These are phyloP conservation scores for Umbilicus rupestris DNA, from an alignment of 164 flowering plant species.

Conservation along the genomic window DNA sequence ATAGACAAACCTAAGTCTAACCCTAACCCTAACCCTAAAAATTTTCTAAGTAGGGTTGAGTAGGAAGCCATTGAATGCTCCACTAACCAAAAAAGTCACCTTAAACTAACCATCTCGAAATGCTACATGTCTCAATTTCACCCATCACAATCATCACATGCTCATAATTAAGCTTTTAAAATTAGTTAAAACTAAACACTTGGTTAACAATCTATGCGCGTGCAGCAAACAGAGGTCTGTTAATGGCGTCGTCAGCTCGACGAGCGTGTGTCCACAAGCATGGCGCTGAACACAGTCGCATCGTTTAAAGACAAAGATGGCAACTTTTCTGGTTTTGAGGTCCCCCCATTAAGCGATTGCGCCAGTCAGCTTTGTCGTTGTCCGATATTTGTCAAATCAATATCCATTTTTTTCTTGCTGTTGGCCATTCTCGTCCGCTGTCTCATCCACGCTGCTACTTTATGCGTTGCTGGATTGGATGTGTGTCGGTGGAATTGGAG, in stretches of 20 bases:
- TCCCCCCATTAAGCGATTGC: background rate
- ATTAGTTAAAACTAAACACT: background rate
- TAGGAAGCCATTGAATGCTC: background rate
- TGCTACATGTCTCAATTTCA: background rate
- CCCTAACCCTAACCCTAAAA: no score
- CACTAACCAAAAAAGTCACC: background rate
- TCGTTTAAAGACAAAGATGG: slow-evolving; percentile 2
- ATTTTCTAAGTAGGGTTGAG: background rate
- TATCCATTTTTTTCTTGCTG: background rate
- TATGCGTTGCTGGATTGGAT: background rate
- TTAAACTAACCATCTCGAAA: slow-evolving; percentile 5
- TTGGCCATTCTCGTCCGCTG: background rate
- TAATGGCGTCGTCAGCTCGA: slow-evolving; percentile 3
- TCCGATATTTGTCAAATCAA: background rate
- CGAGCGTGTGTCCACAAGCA: background rate
- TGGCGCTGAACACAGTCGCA: background rate
- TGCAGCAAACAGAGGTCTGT: background rate
- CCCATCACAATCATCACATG: background rate
- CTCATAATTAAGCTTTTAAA: background rate
- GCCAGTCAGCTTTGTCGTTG: background rate
- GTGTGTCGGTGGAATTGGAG: background rate
- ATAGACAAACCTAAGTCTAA: no score
- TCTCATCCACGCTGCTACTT: background rate
- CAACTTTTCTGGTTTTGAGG: slow-evolving; percentile 1
- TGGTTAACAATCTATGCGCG: background rate